Percentiles rank a stretch among this genome's conserved stretches.
These are phyloP conservation scores for Barnettozyma vustinii DNA, from an alignment of 805 yeast species.

Conservation along the genomic window DNA sequence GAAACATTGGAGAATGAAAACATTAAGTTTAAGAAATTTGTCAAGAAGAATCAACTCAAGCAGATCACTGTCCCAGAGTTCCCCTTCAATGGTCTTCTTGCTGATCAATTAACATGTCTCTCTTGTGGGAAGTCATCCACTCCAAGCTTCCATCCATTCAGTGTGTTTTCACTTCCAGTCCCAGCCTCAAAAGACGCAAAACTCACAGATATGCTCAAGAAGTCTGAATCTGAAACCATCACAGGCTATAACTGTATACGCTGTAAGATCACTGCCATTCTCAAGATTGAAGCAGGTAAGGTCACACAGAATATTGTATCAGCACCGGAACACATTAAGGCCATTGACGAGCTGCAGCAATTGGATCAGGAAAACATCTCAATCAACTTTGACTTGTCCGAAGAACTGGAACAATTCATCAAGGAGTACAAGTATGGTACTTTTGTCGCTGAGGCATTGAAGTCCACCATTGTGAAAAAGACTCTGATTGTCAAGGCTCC, in stretches of 20 bases:
- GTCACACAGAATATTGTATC: conserved; percentile 9
- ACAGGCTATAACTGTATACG: conserved; percentile 76
- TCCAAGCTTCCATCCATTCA: conserved; percentile 53
- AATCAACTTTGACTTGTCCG: conserved; percentile 64
- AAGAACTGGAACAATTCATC: conserved; percentile 42
- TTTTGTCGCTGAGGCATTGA: conserved; percentile 39
- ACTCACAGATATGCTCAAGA: conserved; percentile 49
- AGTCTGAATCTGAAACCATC: conserved; percentile 59
- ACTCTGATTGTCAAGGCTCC: conserved; percentile 64
- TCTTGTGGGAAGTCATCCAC: conserved; percentile 59
- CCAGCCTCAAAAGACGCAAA: conserved; percentile 48
- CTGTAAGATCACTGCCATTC: conserved; percentile 52
- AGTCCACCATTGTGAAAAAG: conserved; percentile 63
- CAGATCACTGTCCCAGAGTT: conserved; percentile 45
- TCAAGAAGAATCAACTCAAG: conserved; percentile 9
- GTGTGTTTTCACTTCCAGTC: conserved; percentile 67
- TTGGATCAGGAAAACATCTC: conserved; percentile 30
- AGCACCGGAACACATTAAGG: conserved; percentile 27
- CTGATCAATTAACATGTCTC: conserved; percentile 66
- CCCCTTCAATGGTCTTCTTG: conserved; percentile 67
- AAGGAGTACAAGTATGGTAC: conserved; percentile 40
- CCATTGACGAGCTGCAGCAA: conserved; percentile 31
- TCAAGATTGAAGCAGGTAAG: conserved; percentile 29
- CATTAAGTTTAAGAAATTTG: conserved; percentile 33
- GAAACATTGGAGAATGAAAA: conserved; percentile 74